Evolutionary conservation across 768 basidiomycete species (phyloP).

Genomic region (Cantharellus cinnabarinus): DNA sequence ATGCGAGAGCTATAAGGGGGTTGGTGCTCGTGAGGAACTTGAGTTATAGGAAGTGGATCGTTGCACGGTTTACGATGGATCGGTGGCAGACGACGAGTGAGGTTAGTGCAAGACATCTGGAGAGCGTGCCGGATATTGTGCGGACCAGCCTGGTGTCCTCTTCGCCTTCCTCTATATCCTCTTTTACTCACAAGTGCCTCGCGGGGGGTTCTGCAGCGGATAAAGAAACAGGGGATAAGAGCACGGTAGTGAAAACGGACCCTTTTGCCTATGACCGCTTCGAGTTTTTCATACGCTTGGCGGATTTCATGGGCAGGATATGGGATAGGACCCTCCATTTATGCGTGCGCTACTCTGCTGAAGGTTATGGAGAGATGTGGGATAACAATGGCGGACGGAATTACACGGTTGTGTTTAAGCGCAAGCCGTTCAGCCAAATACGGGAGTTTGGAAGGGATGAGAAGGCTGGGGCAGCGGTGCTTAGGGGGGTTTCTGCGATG

Average conservation of each 20-base stretch:
- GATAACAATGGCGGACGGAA: slow-evolving; percentile 72
- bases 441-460: not conserved
- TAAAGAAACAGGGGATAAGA: slow-evolving; percentile 8
- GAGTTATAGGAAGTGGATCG: slow-evolving; percentile 71
- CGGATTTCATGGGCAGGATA: slow-evolving; percentile 52
- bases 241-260: too few relatives aligned
- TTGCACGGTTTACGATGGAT: slow-evolving; percentile 82
- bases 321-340: slow-evolving; percentile 70
- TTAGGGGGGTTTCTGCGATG: not conserved
- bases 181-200: slow-evolving; percentile 7
- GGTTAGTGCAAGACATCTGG: slow-evolving; percentile 55
- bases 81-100: slow-evolving; percentile 93
- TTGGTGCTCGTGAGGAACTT: slow-evolving; percentile 64
- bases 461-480: slow-evolving; percentile 10
- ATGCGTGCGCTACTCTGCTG: slow-evolving; percentile 46
- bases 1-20: slow-evolving; percentile 39
- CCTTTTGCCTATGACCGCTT: slow-evolving; percentile 40
- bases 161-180: slow-evolving; percentile 13
- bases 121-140: slow-evolving; percentile 14
- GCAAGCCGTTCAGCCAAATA: not conserved
- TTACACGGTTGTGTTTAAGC: slow-evolving; percentile 49
- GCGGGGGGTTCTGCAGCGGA: not conserved
- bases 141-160: too few relatives aligned
- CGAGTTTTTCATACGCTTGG: slow-evolving; percentile 49
- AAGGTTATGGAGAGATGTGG: slow-evolving; percentile 67